Conservation (phyloP, 2,329 filamentous ascomycete species). For the Beauveria brongniartii region DNA sequence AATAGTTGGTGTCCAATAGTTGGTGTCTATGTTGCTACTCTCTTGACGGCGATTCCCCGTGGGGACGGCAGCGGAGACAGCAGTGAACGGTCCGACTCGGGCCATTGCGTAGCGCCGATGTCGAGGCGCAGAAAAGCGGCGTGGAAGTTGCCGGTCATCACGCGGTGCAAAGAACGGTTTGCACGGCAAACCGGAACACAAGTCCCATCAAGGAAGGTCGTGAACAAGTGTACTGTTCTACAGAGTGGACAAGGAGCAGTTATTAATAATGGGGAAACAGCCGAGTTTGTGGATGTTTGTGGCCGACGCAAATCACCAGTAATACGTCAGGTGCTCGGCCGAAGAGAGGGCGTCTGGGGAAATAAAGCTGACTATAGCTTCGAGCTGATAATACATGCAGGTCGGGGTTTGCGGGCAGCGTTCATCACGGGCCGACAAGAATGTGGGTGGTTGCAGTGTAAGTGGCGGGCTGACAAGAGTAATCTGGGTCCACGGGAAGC, state of each 20-base stretch:
- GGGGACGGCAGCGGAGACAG: background rate
- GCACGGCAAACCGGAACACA: background rate
- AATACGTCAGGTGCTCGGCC: background rate
- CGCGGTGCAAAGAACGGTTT: background rate
- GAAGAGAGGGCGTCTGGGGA: background rate
- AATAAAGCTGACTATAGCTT: background rate
- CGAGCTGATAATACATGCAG: background rate
- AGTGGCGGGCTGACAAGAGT: background rate
- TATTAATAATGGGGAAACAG: background rate
- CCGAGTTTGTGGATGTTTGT: background rate
- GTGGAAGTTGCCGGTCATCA: background rate
- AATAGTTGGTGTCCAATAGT: too few species aligned
- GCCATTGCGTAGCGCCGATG: background rate
- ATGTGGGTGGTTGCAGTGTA: background rate
- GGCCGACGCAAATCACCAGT: background rate
- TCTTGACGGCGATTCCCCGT: background rate
- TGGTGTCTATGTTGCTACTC: too few species aligned
- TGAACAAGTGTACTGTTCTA: background rate
- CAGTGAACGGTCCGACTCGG: constrained; percentile 3
- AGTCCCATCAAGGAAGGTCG: constrained; percentile 4
- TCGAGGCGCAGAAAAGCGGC: background rate
- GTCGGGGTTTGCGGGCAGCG: background rate
- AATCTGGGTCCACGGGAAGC: background rate
- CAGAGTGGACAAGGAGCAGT: background rate
- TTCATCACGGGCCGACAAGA: constrained; percentile 4